These are phyloP conservation scores for Amoebophrya sp. DNA, from an alignment of 169 alveolate species.

Conservation along the genomic window DNA sequence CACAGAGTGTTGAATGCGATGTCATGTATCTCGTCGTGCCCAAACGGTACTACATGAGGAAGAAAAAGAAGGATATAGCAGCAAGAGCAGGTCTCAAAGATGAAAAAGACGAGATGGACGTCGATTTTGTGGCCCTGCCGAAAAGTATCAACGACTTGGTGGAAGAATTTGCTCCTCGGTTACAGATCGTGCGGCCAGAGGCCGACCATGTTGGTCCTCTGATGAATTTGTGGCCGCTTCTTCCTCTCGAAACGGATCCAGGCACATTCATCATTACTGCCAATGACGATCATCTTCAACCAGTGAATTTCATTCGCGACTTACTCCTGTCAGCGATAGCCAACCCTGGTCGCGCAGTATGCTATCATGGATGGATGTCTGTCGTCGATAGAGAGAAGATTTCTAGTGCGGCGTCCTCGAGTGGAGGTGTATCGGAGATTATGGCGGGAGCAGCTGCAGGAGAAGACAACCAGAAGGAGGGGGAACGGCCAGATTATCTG, in stretches of 20 bases:
- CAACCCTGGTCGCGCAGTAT: neutral
- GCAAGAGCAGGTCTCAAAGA: neutral
- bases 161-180: neutral
- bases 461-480: neutral
- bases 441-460: neutral
- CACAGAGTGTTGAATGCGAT: neutral
- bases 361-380: neutral
- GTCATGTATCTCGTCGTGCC: neutral
- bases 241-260: neutral
- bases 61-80: too few relatives aligned
- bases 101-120: neutral
- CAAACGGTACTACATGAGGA: too few relatives aligned
- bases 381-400: too few relatives aligned
- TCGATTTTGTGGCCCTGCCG: neutral
- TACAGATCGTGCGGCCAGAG: neutral
- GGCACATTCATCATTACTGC: neutral
- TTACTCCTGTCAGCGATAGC: neutral
- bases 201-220: neutral
- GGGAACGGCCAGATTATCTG: neutral
- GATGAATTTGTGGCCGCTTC: neutral
- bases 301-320: neutral
- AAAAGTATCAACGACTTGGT: neutral
- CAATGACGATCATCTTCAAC: neutral
- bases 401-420: too few relatives aligned
- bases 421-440: neutral